phyloP scores from a whole-genome alignment of 2,329 filamentous ascomycete genomes.

The Drechslerella stenobrocha region DNA sequence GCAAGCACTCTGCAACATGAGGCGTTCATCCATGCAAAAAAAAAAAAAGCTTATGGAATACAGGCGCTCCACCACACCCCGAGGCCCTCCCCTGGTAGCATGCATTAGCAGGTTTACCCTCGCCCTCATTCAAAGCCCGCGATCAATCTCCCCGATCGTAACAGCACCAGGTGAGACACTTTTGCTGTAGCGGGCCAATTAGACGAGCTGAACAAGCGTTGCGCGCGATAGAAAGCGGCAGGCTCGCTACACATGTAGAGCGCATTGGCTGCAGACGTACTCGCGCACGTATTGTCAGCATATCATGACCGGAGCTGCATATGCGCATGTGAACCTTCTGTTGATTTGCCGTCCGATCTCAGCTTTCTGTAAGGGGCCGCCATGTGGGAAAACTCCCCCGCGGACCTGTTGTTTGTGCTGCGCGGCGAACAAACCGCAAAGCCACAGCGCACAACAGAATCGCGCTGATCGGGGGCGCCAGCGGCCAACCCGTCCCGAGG shows the following conservation, averaged over 20 bases:
- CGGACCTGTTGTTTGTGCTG: neutral
- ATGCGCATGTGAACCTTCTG: neutral
- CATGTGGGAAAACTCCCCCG: conserved; percentile 24
- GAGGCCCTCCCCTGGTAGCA: conserved; percentile 39
- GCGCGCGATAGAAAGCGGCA: conserved; percentile 30
- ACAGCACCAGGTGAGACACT: conserved; percentile 41
- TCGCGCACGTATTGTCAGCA: conserved; percentile 17
- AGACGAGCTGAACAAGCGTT: conserved; percentile 47
- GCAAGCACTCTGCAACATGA: neutral
- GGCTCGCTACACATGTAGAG: conserved; percentile 48
- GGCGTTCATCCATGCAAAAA: neutral
- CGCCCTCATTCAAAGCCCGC: conserved; percentile 14
- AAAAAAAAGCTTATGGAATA: neutral
- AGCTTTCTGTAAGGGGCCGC: conserved; percentile 13
- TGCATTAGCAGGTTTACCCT: conserved; percentile 47
- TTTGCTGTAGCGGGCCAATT: conserved; percentile 46
- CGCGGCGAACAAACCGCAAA: conserved; percentile 20
- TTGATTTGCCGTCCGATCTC: conserved; percentile 42
- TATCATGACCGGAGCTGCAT: too few relatives aligned
- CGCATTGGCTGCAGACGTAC: conserved; percentile 38
- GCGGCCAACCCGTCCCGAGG: conserved; percentile 10
- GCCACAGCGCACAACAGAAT: conserved; percentile 18
- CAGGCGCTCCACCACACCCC: conserved; percentile 11
- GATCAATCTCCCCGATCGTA: conserved; percentile 48
- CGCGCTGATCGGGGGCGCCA: conserved; percentile 20